Evolutionary conservation across 805 yeast species (phyloP), one percentile per base, ranked within the genome.

Genomic region (Candida ulmi): DNA sequence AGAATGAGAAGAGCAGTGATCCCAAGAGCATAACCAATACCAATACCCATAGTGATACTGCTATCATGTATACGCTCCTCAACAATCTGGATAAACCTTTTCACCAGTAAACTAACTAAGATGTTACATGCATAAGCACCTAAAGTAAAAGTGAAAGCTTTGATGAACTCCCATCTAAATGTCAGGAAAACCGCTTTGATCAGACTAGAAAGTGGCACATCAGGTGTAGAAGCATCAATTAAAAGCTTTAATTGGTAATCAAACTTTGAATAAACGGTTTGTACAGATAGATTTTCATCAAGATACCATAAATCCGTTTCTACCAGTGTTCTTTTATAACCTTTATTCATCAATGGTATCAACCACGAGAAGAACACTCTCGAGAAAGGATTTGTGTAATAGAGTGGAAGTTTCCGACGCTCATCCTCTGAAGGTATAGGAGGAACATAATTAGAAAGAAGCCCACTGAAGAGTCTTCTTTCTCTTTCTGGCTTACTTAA

Each of bases 11-110:
- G 61, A 1, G 67, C 47, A 32, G 78, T 71, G 4, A 83, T 65
- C n/a, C 88, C 95, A 39, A 87, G 58, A 3, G 90, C 82, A 51
- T 76, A 83, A 8, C 91, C 95, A 16, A 83, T 67, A 46, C 95
- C 96, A 27, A 60, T 66, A 34, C 76, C 66, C 19, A 63, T 51
- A 11, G 63, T 53, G 8, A 54, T 46, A 13, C 62, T 60, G 17
- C 65, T 50, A 8, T 74, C 73, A 21, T 46, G 43, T 16, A 67
- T 65, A 38, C 68, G 63, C 30, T 45, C 49, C 45, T 69, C 71
- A n/a, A 79, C 78, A 44, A 66, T 76, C 27, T 63, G 60, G 39
- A 80, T 77, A 38, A 80, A 60, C 31, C 66, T 62, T 51, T 70
- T 71, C 8, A 76, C 65, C 15, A 78, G 51, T 38, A 78, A 58